phyloP scores from a whole-genome alignment of 177 flowering plant genomes.

The Vitis hybrid region DNA sequence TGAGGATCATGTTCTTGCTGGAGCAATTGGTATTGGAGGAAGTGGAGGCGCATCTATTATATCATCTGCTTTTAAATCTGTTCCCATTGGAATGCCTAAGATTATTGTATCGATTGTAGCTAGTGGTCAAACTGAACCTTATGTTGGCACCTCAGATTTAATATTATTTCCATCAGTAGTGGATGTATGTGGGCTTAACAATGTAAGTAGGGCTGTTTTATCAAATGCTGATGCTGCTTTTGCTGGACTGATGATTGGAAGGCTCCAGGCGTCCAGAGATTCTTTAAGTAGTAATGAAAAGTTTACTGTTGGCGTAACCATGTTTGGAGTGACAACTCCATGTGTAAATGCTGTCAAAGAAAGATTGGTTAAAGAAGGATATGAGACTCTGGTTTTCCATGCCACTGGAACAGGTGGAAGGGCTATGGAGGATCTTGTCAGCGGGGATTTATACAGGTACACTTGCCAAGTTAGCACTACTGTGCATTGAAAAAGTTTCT shows the following conservation, averaged over 20 bases:
- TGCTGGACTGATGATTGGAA: conserved; percentile 84
- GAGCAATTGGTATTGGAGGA: conserved; percentile 89
- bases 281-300: conserved; percentile 25
- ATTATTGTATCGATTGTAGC: conserved; percentile 86
- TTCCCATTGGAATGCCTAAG: conserved; percentile 87
- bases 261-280: conserved; percentile 26
- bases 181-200: conserved; percentile 86
- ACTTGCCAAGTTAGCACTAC: neutral
- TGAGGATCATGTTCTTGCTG: conserved; percentile 46
- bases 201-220: conserved; percentile 64
- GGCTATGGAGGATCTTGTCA: conserved; percentile 91
- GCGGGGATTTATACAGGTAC: conserved; percentile 84
- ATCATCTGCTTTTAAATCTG: conserved; percentile 68
- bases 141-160: conserved; percentile 83
- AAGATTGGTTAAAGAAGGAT: conserved; percentile 71
- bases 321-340: conserved; percentile 97
- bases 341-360: conserved; percentile 85
- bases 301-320: conserved; percentile 82
- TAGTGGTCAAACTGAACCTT: conserved; percentile 80
- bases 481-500: neutral
- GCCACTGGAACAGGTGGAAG: conserved; percentile 97
- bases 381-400: conserved; percentile 84
- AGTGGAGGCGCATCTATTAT: conserved; percentile 87
- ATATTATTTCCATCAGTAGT: conserved; percentile 87
- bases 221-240: conserved; percentile 89